Evolutionary conservation across 2,329 filamentous ascomycete species (phyloP).

Genomic region (Pestalotiopsis fici): DNA sequence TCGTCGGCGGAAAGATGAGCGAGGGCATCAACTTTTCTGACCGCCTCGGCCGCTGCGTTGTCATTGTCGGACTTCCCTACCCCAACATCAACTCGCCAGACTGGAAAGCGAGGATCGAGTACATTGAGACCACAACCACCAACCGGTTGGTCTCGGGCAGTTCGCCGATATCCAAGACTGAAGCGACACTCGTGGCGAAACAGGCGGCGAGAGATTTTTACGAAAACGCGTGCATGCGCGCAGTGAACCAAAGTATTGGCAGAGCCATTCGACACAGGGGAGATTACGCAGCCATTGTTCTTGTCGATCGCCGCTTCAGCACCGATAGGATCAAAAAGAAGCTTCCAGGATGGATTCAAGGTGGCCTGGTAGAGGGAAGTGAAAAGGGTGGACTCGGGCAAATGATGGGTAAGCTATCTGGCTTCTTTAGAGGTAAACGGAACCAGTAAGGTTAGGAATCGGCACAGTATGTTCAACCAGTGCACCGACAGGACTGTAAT

Average conservation of each 20-base stretch:
- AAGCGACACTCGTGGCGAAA: conserved; percentile 43
- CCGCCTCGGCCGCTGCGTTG: conserved; percentile 80
- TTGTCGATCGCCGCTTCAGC: conserved; percentile 82
- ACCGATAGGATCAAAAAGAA: conserved; percentile 73
- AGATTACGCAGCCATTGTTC: conserved; percentile 88
- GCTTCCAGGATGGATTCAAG: conserved; percentile 85
- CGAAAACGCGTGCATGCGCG: conserved; percentile 94
- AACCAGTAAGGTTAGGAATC: background rate
- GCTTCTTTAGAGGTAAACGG: conserved; percentile 60
- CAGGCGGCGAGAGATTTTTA: conserved; percentile 76
- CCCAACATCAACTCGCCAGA: conserved; percentile 87
- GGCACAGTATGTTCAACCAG: background rate
- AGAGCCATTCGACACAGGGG: conserved; percentile 83
- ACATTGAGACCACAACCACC: conserved; percentile 68
- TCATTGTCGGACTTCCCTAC: conserved; percentile 91
- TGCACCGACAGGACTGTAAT: too few species aligned
- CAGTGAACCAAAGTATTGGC: conserved; percentile 95
- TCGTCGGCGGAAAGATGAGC: conserved; percentile 91
- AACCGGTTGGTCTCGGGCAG: conserved; percentile 31
- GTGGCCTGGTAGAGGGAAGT: conserved; percentile 58
- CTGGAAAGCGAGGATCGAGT: conserved; percentile 89
- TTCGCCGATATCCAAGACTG: conserved; percentile 17
- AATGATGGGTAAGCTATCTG: conserved; percentile 58
- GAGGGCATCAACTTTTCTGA: conserved; percentile 99
- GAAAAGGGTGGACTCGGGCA: conserved; percentile 54